A percentile compares a stretch with the other conserved stretches of the same genome.
Evolutionary conservation across 495 filamentous ascomycete genomes (phyloP).

Genomic region (Aspergillus indologenus): DNA sequence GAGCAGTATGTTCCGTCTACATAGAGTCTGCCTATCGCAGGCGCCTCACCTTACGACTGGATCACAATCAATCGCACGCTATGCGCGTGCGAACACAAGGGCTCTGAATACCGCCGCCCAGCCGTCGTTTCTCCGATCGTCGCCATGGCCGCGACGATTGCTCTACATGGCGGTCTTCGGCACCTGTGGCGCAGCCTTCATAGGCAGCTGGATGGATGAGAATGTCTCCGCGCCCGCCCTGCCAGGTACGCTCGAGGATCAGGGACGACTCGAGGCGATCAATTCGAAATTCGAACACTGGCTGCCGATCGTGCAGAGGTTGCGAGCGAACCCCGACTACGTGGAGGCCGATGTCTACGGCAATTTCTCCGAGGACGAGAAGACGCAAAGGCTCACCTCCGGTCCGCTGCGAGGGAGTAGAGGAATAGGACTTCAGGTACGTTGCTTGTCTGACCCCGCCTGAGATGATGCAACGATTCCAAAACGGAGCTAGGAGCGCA

Average conservation of each 20-base stretch:
- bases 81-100: constrained; percentile 14
- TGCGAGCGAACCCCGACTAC: constrained; percentile 53
- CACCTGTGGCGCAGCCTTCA: constrained; percentile 24
- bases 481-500: neutral
- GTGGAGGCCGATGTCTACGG: constrained; percentile 55
- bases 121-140: constrained; percentile 21
- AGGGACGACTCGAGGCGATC: constrained; percentile 23
- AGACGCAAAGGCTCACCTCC: constrained; percentile 35
- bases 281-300: constrained; percentile 28
- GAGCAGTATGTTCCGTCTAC: constrained; percentile 32
- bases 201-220: constrained; percentile 28
- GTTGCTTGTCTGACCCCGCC: constrained; percentile 8
- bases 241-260: constrained; percentile 37
- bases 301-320: constrained; percentile 52
- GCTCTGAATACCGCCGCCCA: constrained; percentile 24
- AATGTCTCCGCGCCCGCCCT: constrained; percentile 27
- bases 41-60: constrained; percentile 16
- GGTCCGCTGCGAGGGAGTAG: constrained; percentile 40
- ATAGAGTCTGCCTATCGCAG: constrained; percentile 26
- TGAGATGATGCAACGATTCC: neutral
- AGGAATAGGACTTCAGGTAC: constrained; percentile 44
- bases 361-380: constrained; percentile 39
- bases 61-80: constrained; percentile 6
- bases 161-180: constrained; percentile 38
- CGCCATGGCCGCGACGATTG: constrained; percentile 39